A percentile compares a stretch with the other conserved stretches of the same genome.
Conservation (phyloP, 225 moss, liverwort and hornwort genomes). For the Pleurozium schreberi region DNA sequence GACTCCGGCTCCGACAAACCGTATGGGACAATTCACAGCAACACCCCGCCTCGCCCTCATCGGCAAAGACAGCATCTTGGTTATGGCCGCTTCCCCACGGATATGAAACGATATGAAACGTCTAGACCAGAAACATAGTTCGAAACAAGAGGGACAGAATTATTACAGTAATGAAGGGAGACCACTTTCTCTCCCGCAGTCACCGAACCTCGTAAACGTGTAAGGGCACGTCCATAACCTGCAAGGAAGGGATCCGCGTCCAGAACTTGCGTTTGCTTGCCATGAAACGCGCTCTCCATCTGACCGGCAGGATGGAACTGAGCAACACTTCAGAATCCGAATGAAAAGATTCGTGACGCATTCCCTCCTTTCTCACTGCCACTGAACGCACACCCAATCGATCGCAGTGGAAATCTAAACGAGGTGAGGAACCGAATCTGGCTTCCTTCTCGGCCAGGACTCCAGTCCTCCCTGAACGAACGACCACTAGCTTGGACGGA, state of each 20-base stretch:
- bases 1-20: background rate
- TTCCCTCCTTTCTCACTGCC: slow-evolving; percentile 5
- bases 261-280: slow-evolving; percentile 22
- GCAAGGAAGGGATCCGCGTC: too few relatives aligned
- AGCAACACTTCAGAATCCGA: slow-evolving; percentile 5
- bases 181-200: too few relatives aligned
- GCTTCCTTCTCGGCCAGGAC: slow-evolving; percentile 51
- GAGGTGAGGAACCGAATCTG: slow-evolving; percentile 61
- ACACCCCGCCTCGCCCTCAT: background rate
- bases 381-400: slow-evolving; percentile 17
- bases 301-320: background rate
- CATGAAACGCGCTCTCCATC: slow-evolving; percentile 19
- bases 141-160: too few relatives aligned
- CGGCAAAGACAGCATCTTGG: too few relatives aligned
- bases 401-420: slow-evolving; percentile 47
- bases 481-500: slow-evolving; percentile 34
- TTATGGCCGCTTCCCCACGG: too few relatives aligned
- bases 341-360: background rate
- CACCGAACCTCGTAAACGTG: too few relatives aligned
- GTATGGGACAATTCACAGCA: background rate
- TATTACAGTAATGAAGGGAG: too few relatives aligned
- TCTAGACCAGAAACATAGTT: too few relatives aligned
- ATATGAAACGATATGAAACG: too few relatives aligned
- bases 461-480: slow-evolving; percentile 51
- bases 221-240: too few relatives aligned